Percentiles rank a stretch among this genome's conserved stretches.
phyloP scores from a whole-genome alignment of 2,329 filamentous ascomycete genomes.

The Ilyonectria sp. region DNA sequence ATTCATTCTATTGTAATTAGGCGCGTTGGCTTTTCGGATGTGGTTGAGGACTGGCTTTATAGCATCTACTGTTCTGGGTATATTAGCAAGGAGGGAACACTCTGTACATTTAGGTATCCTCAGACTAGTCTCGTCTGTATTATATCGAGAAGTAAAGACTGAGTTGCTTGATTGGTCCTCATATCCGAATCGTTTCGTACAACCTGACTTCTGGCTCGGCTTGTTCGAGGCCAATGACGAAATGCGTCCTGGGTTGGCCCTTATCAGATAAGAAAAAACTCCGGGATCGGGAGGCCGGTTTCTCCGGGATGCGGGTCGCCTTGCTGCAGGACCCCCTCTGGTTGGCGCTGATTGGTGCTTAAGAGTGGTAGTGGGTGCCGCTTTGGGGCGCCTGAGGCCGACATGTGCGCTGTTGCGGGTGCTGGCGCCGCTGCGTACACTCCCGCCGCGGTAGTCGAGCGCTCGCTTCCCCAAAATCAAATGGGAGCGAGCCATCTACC shows the following conservation, averaged over 20 bases:
- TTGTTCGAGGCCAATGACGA: constrained; percentile 40
- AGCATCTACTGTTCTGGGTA: background rate
- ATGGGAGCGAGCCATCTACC: constrained; percentile 39
- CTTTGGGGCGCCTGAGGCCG: constrained; percentile 37
- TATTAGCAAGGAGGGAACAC: background rate
- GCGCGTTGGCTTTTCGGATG: constrained; percentile 15
- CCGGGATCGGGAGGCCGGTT: constrained; percentile 43
- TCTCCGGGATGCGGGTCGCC: constrained; percentile 40
- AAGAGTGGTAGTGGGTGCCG: constrained; percentile 19
- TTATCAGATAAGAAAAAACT: constrained; percentile 45
- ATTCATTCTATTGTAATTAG: constrained; percentile 21
- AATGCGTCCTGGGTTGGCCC: constrained; percentile 34
- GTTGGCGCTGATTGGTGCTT: constrained; percentile 23
- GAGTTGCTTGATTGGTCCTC: background rate
- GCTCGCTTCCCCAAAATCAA: constrained; percentile 46
- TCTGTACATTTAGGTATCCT: background rate
- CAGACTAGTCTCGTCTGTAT: background rate
- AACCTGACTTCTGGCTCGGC: background rate
- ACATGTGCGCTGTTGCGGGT: constrained; percentile 25
- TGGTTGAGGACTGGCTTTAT: background rate
- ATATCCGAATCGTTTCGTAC: background rate
- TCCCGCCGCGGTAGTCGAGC: constrained; percentile 40
- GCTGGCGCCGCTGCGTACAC: constrained; percentile 31
- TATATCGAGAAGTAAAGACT: constrained; percentile 5
- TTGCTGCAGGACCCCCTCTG: constrained; percentile 6